Evolutionary conservation across 257 asterid genomes (phyloP).

Genomic region (Solanum paucissectum): DNA sequence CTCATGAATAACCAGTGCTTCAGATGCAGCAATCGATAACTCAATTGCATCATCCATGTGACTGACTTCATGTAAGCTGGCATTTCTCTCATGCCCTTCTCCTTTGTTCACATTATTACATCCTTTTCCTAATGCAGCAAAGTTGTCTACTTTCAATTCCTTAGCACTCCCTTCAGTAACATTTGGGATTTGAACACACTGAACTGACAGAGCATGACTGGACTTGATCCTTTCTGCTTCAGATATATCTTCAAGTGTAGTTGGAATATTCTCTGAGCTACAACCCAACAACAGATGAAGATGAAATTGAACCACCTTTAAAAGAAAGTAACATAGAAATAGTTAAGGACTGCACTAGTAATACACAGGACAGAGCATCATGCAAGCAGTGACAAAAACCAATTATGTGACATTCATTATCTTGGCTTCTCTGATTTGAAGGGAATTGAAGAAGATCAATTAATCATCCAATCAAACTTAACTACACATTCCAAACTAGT

Average conservation of each 20-base stretch:
- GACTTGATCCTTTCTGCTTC: conserved; percentile 15
- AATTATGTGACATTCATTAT: not conserved
- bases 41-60: conserved; percentile 36
- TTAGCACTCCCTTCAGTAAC: conserved; percentile 13
- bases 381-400: not conserved
- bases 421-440: not conserved
- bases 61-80: conserved; percentile 22
- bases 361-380: not conserved
- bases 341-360: not conserved
- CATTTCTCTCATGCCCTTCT: conserved; percentile 18
- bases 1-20: conserved; percentile 70
- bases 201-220: conserved; percentile 5
- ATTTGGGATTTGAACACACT: conserved; percentile 20
- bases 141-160: conserved; percentile 1
- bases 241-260: conserved; percentile 15
- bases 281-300: conserved; percentile 49
- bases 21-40: conserved; percentile 75
- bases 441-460: not conserved
- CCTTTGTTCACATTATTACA: conserved; percentile 13
- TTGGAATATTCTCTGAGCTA: conserved; percentile 19
- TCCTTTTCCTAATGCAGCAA: conserved; percentile 14
- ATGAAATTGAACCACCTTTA: conserved; percentile 44
- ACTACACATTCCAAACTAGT: not conserved
- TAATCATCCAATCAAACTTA: not conserved
- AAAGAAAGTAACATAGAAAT: conserved; percentile 7